A percentile compares a stretch with the other conserved stretches of the same genome.
phyloP scores from a whole-genome alignment of 2,329 filamentous ascomycete species.

The Aurifilum marmelostoma region DNA sequence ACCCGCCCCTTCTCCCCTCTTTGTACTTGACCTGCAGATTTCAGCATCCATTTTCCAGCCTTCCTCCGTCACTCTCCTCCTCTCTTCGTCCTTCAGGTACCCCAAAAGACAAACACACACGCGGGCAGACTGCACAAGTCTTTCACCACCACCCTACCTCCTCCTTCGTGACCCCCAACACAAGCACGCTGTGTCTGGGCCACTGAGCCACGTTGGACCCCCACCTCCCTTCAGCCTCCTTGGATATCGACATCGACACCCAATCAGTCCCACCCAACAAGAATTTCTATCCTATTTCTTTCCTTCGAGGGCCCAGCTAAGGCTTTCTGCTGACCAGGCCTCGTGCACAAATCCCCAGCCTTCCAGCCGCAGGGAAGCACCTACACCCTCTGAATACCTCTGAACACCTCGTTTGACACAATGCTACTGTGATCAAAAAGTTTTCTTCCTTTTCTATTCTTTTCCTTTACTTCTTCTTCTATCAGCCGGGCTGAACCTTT shows the following conservation, averaged over 20 bases:
- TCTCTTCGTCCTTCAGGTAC: not conserved
- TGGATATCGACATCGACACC: slow-evolving; percentile 14
- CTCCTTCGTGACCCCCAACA: slow-evolving; percentile 5
- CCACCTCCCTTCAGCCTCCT: slow-evolving; percentile 13
- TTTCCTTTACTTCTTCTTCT: slow-evolving; percentile 15
- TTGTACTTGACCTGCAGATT: slow-evolving; percentile 11
- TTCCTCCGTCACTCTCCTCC: not conserved
- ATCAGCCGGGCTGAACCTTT: slow-evolving; percentile 30
- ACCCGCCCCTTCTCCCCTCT: not conserved
- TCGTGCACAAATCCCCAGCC: slow-evolving; percentile 13
- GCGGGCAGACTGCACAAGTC: not conserved
- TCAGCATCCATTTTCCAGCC: not conserved
- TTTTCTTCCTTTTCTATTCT: slow-evolving; percentile 11
- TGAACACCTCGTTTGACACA: slow-evolving; percentile 16
- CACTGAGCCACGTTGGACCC: not conserved
- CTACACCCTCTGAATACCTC: slow-evolving; percentile 11
- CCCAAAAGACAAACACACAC: slow-evolving; percentile 2
- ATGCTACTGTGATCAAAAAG: slow-evolving; percentile 29
- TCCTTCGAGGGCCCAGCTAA: slow-evolving; percentile 12
- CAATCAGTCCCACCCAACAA: slow-evolving; percentile 5
- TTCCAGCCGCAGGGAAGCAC: not conserved
- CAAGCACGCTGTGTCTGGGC: not conserved
- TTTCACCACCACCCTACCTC: not conserved
- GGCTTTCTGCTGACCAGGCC: slow-evolving; percentile 16
- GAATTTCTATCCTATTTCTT: not conserved